phyloP scores from a whole-genome alignment of 2,329 filamentous ascomycete species.

The Microcyclospora pomicola region DNA sequence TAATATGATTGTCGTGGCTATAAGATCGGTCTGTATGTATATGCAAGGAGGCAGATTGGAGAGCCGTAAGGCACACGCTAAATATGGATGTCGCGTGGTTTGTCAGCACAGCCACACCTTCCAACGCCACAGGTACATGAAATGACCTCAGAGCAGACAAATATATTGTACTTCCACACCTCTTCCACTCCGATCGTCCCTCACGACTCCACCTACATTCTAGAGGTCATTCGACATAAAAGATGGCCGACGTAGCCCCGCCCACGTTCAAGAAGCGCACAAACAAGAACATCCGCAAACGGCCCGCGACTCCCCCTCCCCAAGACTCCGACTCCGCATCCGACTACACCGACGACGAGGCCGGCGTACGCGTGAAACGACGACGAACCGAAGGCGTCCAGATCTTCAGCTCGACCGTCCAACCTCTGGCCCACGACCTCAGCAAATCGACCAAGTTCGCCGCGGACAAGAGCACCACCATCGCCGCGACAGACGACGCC shows the following conservation, averaged over 20 bases:
- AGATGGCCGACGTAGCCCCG: slow-evolving; percentile 22
- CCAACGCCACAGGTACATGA: no score
- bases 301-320: slow-evolving; percentile 63
- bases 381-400: slow-evolving; percentile 54
- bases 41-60: no score
- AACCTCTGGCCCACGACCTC: slow-evolving; percentile 18
- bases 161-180: no score
- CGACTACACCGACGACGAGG: slow-evolving; percentile 55
- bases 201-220: no score
- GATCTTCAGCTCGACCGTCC: slow-evolving; percentile 49
- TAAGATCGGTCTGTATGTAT: no score
- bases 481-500: slow-evolving; percentile 65
- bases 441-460: slow-evolving; percentile 31
- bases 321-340: slow-evolving; percentile 37
- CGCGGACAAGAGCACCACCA: slow-evolving; percentile 47
- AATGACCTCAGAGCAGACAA: no score
- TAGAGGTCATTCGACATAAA: neutral
- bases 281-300: slow-evolving; percentile 68
- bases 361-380: slow-evolving; percentile 65
- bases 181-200: no score
- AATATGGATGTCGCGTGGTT: no score
- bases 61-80: no score
- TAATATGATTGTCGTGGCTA: no score
- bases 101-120: no score
- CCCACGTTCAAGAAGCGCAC: slow-evolving; percentile 77